Evolutionary conservation across 1,139 yeast genomes (phyloP).

Genomic region (Maudiozyma humilis): DNA sequence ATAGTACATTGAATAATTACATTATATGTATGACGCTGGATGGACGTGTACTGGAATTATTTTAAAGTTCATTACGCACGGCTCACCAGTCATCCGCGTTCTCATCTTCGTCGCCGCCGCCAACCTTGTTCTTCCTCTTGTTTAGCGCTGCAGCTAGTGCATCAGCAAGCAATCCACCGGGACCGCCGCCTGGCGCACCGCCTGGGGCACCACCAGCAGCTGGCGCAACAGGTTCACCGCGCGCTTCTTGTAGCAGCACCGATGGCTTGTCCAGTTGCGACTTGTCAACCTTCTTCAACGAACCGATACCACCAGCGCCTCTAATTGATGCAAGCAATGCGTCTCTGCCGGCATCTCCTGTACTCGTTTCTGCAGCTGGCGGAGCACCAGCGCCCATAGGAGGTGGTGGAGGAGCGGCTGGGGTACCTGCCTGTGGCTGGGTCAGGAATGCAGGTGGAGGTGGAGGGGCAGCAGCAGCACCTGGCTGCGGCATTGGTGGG

Average conservation of each 20-base stretch:
- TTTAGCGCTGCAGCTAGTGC: slow-evolving; percentile 82
- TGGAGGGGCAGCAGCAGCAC: slow-evolving; percentile 9
- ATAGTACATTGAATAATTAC: neutral
- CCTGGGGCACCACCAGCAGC: slow-evolving; percentile 31
- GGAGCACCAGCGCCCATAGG: slow-evolving; percentile 17
- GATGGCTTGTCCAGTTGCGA: slow-evolving; percentile 74
- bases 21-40: neutral
- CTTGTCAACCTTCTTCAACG: slow-evolving; percentile 71
- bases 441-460: slow-evolving; percentile 14
- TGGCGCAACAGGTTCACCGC: slow-evolving; percentile 36
- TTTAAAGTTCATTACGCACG: no score
- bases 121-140: slow-evolving; percentile 73
- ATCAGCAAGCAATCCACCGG: slow-evolving; percentile 55
- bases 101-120: slow-evolving; percentile 78
- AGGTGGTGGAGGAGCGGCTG: slow-evolving; percentile 11
- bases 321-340: slow-evolving; percentile 84
- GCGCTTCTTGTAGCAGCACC: slow-evolving; percentile 60
- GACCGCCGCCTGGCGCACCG: slow-evolving; percentile 35
- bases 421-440: slow-evolving; percentile 13
- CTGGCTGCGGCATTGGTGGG: slow-evolving; percentile 15
- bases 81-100: slow-evolving; percentile 60
- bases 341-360: slow-evolving; percentile 58
- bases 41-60: no score
- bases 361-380: slow-evolving; percentile 31
- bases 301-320: slow-evolving; percentile 64